A percentile compares a stretch with the other conserved stretches of the same genome.
These are phyloP conservation scores for Polyporus arcularius DNA, from an alignment of 768 basidiomycete species.

Conservation along the genomic window DNA sequence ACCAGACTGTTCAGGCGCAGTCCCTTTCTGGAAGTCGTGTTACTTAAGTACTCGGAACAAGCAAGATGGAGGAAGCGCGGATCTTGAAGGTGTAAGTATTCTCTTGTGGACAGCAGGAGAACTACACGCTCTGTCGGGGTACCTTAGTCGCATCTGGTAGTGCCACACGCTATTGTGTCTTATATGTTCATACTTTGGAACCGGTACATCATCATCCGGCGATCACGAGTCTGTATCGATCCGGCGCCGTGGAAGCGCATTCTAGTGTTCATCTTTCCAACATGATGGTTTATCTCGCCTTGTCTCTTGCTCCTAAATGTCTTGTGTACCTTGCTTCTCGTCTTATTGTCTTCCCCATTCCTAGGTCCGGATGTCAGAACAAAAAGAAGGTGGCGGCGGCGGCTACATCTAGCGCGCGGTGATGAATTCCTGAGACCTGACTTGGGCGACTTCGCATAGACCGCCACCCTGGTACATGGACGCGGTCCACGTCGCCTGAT, in stretches of 20 bases:
- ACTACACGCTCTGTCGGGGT: too few species aligned
- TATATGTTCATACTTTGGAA: neutral
- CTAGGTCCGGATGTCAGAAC: slow-evolving; percentile 2
- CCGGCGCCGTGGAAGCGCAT: too few species aligned
- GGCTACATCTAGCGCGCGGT: slow-evolving; percentile 10
- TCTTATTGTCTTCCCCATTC: slow-evolving; percentile 5
- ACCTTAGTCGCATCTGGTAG: too few species aligned
- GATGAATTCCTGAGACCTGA: neutral
- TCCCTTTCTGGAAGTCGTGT: too few species aligned
- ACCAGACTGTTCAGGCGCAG: too few species aligned
- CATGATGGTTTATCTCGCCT: neutral
- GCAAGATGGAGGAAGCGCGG: too few species aligned
- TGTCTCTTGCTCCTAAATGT: neutral
- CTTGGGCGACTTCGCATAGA: slow-evolving; percentile 3
- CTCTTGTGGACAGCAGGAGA: too few species aligned
- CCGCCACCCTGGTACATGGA: slow-evolving; percentile 14
- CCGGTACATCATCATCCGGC: neutral
- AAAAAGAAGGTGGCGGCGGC: neutral
- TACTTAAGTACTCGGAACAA: too few species aligned
- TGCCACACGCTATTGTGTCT: slow-evolving; percentile 8
- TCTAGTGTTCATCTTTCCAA: slow-evolving; percentile 5
- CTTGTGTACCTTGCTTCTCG: neutral
- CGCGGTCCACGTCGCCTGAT: slow-evolving; percentile 11
- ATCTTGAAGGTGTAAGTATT: too few species aligned
- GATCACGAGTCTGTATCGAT: slow-evolving; percentile 9